Base-by-base conservation (phyloP, 768 basidiomycete genomes). In the Russula compacta region DNA sequence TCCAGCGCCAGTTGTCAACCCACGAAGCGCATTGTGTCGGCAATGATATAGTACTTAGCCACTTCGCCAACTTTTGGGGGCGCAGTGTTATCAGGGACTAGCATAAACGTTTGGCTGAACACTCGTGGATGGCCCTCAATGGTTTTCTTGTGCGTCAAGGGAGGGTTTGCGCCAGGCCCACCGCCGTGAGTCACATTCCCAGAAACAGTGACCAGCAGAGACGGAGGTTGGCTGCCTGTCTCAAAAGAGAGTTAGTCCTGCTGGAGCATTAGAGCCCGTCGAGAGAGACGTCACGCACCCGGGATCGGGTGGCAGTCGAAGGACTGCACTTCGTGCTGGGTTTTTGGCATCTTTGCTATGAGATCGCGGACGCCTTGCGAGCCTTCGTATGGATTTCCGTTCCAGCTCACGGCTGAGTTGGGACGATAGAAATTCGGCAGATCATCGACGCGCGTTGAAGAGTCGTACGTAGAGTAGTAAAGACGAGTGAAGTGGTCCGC, bases 291-390 rank as follows among this genome's bases (percentile, higher is more conserved):
- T 36, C 32, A 64, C 73, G 24, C 40, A 87, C 91, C 89, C 73
- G 89, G 87, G 61, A 93, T 90, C 39, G 92, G 87, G 71, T 93
- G 91, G 67, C 92, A 93, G 70, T 93, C 92, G 65, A 90, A 91
- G 17, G 88, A 90, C 70, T 89, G 86, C 19, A 93, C 79, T 60
- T 93, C 92, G 67, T 93, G 91, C 65, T 84, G 88, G 32, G 90
- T 89, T 19, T 76, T 75, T 2, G 89, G 89, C 84, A 90, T 90
- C 55, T 81, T 82, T 65, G 80, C 73, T 24, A 90, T 77, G 46
- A 92, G 78, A 59, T 82, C 78, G 57, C 78, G 79, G 49, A 92
- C 76, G 3, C 86, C 88, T 21, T 85, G 86, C 6, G 77, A 71
- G 4, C 91, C 91, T 64, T 86, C 83, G 60, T 84, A 84, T 4